phyloP scores from a whole-genome alignment of 202 grass and related monocot species.

The Eragrostis tef region DNA sequence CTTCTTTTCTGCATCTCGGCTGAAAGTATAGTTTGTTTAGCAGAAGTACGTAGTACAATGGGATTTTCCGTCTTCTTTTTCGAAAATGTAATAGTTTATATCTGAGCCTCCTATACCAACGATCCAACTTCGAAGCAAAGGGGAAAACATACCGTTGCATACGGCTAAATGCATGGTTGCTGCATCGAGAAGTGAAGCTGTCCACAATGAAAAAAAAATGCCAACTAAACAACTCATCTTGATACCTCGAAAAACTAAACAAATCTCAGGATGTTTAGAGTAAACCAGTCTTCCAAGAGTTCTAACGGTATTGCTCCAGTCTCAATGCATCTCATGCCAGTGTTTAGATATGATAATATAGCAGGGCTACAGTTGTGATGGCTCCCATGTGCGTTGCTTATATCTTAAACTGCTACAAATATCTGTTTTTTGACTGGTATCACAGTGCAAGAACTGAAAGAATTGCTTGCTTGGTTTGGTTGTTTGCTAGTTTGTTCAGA shows the following conservation, averaged over 20 bases:
- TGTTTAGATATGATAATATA: constrained; percentile 34
- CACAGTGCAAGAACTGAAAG: not conserved
- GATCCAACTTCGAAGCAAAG: constrained; percentile 36
- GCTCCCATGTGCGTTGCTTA: constrained; percentile 39
- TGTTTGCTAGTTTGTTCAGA: constrained; percentile 45
- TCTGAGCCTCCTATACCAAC: not conserved
- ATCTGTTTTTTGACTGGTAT: constrained; percentile 45
- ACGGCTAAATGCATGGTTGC: constrained; percentile 32
- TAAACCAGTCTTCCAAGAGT: not conserved
- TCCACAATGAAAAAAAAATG: not conserved
- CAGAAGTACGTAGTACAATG: not conserved
- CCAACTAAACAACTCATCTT: constrained; percentile 35
- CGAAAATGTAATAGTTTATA: not conserved
- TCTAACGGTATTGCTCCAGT: constrained; percentile 50
- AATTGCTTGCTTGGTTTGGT: constrained; percentile 35
- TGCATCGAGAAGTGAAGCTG: constrained; percentile 37
- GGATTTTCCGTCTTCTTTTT: not conserved
- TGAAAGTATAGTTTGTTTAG: constrained; percentile 13
- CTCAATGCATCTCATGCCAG: constrained; percentile 36
- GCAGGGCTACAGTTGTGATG: constrained; percentile 20
- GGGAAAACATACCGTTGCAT: constrained; percentile 42
- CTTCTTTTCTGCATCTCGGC: not conserved
- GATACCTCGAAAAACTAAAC: constrained; percentile 41
- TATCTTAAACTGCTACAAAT: constrained; percentile 39
- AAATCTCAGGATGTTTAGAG: constrained; percentile 1